Evolutionary conservation across 495 filamentous ascomycete species (phyloP).

Genomic region (Massariosphaeria phaeospora): DNA sequence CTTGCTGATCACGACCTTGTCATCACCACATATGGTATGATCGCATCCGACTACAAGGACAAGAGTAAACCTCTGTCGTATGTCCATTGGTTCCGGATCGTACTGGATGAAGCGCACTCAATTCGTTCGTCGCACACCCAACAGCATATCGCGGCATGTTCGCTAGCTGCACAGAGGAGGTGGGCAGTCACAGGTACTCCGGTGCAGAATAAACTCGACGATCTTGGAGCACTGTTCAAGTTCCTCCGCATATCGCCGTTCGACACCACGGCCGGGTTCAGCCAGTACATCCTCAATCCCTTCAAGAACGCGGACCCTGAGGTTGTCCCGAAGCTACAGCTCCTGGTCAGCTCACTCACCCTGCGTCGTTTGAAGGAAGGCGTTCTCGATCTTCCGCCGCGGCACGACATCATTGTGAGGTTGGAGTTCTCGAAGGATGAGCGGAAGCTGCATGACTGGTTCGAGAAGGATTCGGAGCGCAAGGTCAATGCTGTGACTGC

Average conservation of each 20-base stretch:
- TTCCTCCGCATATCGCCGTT: conserved; percentile 86
- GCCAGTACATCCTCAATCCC: conserved; percentile 70
- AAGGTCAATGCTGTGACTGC: conserved; percentile 53
- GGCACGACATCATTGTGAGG: conserved; percentile 63
- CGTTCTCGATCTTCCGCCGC: conserved; percentile 66
- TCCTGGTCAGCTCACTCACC: conserved; percentile 90
- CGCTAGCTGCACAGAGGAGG: conserved; percentile 72
- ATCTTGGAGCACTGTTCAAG: conserved; percentile 82
- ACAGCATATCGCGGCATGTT: conserved; percentile 77
- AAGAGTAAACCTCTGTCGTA: conserved; percentile 62
- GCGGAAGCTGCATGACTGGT: conserved; percentile 54
- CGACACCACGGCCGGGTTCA: conserved; percentile 67
- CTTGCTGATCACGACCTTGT: conserved; percentile 75
- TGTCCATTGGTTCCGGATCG: conserved; percentile 90
- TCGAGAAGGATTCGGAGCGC: conserved; percentile 58
- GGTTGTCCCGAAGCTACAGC: conserved; percentile 74
- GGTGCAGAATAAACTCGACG: conserved; percentile 86
- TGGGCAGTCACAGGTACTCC: conserved; percentile 96
- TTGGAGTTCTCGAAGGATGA: conserved; percentile 57
- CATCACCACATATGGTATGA: conserved; percentile 84
- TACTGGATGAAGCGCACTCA: conserved; percentile 91
- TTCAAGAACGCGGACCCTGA: conserved; percentile 79
- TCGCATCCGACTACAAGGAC: conserved; percentile 71
- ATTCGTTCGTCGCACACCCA: conserved; percentile 79
- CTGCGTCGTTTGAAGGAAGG: conserved; percentile 88